Evolutionary conservation across 192 early-diverging fungal genomes (phyloP).

Genomic region (Umbelopsis vinacea): DNA sequence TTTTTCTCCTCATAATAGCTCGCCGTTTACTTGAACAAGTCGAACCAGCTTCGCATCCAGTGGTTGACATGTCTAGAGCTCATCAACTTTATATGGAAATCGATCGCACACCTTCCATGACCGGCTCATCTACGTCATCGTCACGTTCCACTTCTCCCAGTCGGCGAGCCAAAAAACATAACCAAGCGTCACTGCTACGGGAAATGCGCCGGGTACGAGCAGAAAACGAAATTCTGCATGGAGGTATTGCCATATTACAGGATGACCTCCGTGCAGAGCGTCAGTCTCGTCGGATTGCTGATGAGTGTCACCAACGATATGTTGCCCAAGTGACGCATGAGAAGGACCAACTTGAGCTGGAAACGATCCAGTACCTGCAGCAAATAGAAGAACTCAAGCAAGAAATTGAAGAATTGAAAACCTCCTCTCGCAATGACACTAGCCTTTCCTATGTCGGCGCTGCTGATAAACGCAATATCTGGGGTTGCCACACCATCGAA

Average conservation of each 20-base stretch:
- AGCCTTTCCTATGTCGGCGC: constrained; percentile 4
- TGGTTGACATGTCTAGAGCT: background rate
- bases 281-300: constrained; percentile 30
- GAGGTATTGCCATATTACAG: constrained; percentile 29
- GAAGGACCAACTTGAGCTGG: constrained; percentile 23
- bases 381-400: constrained; percentile 27
- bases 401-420: constrained; percentile 21
- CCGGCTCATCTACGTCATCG: constrained; percentile 18
- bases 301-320: constrained; percentile 31
- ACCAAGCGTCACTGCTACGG: constrained; percentile 17
- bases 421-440: background rate
- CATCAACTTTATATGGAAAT: constrained; percentile 5
- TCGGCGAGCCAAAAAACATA: constrained; percentile 18
- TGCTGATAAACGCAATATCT: constrained; percentile 22
- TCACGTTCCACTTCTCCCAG: constrained; percentile 4
- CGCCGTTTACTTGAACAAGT: background rate
- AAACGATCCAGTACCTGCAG: constrained; percentile 26
- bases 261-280: constrained; percentile 29
- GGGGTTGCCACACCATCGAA: constrained; percentile 24
- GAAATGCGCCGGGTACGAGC: constrained; percentile 36
- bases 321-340: constrained; percentile 23
- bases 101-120: background rate
- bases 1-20: background rate
- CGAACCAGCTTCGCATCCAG: background rate
- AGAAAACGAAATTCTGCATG: constrained; percentile 33